Base-by-base conservation (phyloP, 495 filamentous ascomycete genomes). In the Aspergillus biplanus region DNA sequence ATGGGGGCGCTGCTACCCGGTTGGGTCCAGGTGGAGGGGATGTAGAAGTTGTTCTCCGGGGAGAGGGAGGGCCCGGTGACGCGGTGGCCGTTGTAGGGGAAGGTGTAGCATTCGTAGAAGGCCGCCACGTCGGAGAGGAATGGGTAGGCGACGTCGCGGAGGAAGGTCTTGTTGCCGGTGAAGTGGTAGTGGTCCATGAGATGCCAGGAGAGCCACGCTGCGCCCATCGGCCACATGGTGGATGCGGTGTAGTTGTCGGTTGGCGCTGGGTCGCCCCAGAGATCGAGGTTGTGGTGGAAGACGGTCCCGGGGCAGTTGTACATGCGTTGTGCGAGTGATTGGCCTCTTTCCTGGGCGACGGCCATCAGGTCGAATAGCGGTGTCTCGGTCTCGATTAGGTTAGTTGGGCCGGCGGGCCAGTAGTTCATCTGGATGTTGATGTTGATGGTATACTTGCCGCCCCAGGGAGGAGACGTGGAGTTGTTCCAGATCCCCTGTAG, bases 371-470 rank as follows among this genome's bases (percentile, higher is more conserved):
- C 58, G 21, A 60, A 60, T 3, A 60, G 48, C 13, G 58, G 58
- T 12, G 34, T n/a, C 31, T 60, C 35, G 9, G 57, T 59, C 57
- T 59, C 57, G 33, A 59, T 48, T 12, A 59, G 31, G 31, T 59
- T 59, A 3, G 57, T 59, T 0, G 39, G 57, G 8, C 57, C 57
- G 1, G 57, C 57, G 18, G 57, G 34, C 57, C 57, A 59, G 57
- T 59, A 63, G 18, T 63, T 63, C 61, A 63, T 63, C 33, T 63
- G 44, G 4, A 56, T 55, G 18, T 63, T 63, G 44, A 59, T 59
- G 46, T 59, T 50, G 46, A 60, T 60, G 42, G 58, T 60, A 31
- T 50, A 50, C 18, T 60, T 60, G 33, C 58, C 58, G 7, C 58
- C 58, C 58, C 58, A 60, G 4, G 58, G 42, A 11, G 58, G 18